Percentiles rank a stretch among this genome's conserved stretches.
Evolutionary conservation across 768 basidiomycete genomes (phyloP).

Genomic region (Boletus sp.): DNA sequence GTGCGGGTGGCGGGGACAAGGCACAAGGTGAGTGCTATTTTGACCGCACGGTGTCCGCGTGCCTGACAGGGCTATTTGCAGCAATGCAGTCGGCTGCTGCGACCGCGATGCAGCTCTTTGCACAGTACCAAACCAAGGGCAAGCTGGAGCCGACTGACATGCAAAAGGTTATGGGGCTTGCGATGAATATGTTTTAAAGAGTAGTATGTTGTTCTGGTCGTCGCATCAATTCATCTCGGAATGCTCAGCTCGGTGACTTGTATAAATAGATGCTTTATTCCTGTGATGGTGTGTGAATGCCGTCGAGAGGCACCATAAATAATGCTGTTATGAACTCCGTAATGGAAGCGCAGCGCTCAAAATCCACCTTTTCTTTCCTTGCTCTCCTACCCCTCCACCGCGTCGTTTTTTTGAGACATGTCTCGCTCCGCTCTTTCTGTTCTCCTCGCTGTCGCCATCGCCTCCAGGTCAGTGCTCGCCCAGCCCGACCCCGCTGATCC

Average conservation of each 20-base stretch:
- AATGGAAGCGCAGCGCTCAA: not conserved
- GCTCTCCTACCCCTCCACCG: too few species aligned
- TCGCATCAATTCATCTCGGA: too few species aligned
- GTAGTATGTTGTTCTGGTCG: not conserved
- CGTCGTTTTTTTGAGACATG: constrained; percentile 36
- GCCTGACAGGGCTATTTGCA: not conserved
- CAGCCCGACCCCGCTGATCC: constrained; percentile 43
- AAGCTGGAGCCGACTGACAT: constrained; percentile 32
- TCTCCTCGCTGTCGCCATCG: constrained; percentile 31
- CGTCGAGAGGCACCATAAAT: constrained; percentile 11
- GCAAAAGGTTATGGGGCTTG: constrained; percentile 25
- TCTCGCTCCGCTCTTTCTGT: constrained; percentile 48
- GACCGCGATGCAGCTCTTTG: constrained; percentile 29
- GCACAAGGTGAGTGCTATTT: constrained; percentile 21
- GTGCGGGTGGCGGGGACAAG: constrained; percentile 12
- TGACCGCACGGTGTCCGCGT: not conserved
- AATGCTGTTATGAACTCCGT: not conserved
- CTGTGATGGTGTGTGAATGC: not conserved
- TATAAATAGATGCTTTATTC: not conserved
- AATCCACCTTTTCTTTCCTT: not conserved
- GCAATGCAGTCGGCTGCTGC: constrained; percentile 34
- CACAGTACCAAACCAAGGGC: constrained; percentile 24
- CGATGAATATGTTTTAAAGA: constrained; percentile 19
- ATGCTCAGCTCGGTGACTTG: not conserved
- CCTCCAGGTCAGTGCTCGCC: constrained; percentile 30